Evolutionary conservation across 1,284 basidiomycete genomes (phyloP).

Genomic region (Trichosporon inkin): DNA sequence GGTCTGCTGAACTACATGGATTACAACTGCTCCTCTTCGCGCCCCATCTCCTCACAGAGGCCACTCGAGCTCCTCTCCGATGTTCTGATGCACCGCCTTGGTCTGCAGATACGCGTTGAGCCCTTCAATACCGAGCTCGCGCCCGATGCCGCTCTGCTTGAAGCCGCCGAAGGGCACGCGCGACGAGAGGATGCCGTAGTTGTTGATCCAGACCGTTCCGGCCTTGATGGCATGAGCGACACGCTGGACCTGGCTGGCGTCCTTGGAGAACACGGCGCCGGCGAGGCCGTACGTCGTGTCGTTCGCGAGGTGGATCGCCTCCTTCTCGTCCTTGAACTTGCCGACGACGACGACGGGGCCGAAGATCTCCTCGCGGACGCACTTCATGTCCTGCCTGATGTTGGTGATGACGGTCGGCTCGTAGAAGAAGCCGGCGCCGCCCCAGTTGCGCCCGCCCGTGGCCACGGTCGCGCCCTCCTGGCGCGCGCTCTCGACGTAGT

Average conservation of each 20-base stretch:
- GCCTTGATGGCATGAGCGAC: slow-evolving; percentile 77
- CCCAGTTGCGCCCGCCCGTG: slow-evolving; percentile 64
- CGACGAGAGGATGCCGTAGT: slow-evolving; percentile 73
- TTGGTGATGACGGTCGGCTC: slow-evolving; percentile 50
- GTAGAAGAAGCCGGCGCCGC: slow-evolving; percentile 45
- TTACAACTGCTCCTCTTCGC: too few species aligned
- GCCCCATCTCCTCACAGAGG: slow-evolving; percentile 3
- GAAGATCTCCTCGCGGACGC: slow-evolving; percentile 51
- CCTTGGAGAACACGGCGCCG: slow-evolving; percentile 80
- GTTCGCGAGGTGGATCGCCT: slow-evolving; percentile 67
- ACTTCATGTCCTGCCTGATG: slow-evolving; percentile 39
- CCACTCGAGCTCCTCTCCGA: slow-evolving; percentile 19
- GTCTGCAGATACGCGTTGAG: slow-evolving; percentile 63
- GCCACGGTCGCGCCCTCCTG: slow-evolving; percentile 73
- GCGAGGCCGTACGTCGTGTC: slow-evolving; percentile 81
- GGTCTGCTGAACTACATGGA: too few species aligned
- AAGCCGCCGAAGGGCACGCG: slow-evolving; percentile 92
- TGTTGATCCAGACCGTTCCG: slow-evolving; percentile 78
- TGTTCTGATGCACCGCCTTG: slow-evolving; percentile 18
- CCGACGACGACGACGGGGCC: slow-evolving; percentile 52
- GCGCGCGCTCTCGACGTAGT: slow-evolving; percentile 83
- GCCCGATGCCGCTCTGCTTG: slow-evolving; percentile 72
- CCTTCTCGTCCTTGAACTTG: slow-evolving; percentile 49
- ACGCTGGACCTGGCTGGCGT: slow-evolving; percentile 81
- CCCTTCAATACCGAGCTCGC: slow-evolving; percentile 84